Conservation (phyloP, 371 early-diverging fungal species). For the Dinochytrium kinnereticum region DNA sequence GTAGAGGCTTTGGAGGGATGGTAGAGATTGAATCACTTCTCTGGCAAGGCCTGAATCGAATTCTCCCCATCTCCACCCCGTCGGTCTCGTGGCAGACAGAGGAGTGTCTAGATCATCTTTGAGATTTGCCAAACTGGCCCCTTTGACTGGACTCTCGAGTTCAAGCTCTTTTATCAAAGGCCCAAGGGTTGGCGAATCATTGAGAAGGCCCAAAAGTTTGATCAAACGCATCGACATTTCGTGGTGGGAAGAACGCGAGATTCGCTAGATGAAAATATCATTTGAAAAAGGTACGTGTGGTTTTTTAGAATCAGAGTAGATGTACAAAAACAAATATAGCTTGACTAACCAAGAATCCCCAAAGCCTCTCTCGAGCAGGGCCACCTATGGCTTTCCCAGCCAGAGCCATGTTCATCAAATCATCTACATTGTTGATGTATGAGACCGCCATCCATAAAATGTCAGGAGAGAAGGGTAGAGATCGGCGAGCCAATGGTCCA, state of each 20-base stretch:
- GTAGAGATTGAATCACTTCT: neutral
- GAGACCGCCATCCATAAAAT: neutral
- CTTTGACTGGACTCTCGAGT: neutral
- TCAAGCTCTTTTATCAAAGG: conserved; percentile 8
- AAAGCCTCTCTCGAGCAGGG: neutral
- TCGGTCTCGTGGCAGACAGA: too few relatives aligned
- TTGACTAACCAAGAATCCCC: conserved; percentile 1
- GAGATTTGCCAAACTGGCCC: too few relatives aligned
- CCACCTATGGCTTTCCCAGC: neutral
- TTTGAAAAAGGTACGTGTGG: too few relatives aligned
- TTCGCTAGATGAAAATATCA: neutral
- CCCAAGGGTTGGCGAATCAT: neutral
- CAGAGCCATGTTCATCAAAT: neutral
- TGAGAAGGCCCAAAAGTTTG: neutral
- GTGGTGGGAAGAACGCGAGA: neutral
- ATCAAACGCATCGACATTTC: neutral
- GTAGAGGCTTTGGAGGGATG: conserved; percentile 6
- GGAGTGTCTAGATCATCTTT: too few relatives aligned
- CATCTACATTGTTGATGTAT: neutral
- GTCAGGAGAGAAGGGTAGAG: neutral
- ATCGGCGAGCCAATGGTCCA: neutral
- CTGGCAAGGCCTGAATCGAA: neutral
- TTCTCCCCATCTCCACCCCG: neutral
- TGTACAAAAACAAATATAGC: neutral
- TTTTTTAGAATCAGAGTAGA: too few relatives aligned